Percentiles rank a stretch among this genome's conserved stretches.
These are phyloP conservation scores for Pyricularia sp. DNA, from an alignment of 2,329 filamentous ascomycete species.

Conservation along the genomic window DNA sequence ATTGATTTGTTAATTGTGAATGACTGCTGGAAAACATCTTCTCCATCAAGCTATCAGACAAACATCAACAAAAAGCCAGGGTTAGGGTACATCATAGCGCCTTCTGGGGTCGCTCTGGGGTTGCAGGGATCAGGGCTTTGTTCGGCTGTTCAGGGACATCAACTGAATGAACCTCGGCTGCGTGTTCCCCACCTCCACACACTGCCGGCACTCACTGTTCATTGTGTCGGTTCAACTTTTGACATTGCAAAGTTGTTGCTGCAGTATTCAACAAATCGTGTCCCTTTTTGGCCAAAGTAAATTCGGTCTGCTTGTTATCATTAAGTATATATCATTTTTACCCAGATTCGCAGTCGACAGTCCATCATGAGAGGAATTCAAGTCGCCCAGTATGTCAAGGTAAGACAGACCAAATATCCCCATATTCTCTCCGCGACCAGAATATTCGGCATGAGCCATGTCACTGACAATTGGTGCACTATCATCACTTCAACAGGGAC, in stretches of 20 bases:
- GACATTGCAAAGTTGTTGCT: neutral
- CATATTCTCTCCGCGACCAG: neutral
- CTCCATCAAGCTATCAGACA: too few relatives aligned
- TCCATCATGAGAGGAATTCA: constrained; percentile 25
- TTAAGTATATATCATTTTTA: neutral
- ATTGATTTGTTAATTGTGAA: too few relatives aligned
- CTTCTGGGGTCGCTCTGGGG: neutral
- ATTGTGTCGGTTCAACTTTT: neutral
- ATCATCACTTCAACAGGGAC: constrained; percentile 43
- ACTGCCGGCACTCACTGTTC: neutral
- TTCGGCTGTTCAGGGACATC: neutral
- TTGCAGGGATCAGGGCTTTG: neutral
- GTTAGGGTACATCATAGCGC: neutral
- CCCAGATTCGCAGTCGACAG: neutral
- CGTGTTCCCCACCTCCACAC: neutral
- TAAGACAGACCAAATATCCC: constrained; percentile 7
- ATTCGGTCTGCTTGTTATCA: neutral
- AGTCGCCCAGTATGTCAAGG: constrained; percentile 24
- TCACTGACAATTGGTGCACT: neutral
- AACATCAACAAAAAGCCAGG: neutral
- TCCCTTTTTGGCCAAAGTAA: neutral
- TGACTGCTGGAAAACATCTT: too few relatives aligned
- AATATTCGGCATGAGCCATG: neutral
- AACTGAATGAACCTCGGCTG: neutral
- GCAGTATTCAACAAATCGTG: neutral